Evolutionary conservation across 192 early-diverging fungal species (phyloP).

Genomic region (Linderina pennispora): DNA sequence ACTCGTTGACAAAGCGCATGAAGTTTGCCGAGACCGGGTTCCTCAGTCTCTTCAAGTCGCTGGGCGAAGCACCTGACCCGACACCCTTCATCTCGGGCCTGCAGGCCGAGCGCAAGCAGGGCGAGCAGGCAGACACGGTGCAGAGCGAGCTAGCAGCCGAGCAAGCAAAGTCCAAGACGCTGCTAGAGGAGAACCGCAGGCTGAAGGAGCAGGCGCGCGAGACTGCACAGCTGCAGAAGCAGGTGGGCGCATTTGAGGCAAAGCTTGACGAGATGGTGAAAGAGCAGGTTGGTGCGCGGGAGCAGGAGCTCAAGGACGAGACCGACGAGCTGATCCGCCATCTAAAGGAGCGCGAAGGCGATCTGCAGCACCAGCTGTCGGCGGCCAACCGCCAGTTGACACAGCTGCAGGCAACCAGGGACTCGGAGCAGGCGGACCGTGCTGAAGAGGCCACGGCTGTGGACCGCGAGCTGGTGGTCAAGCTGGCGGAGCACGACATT

Average conservation of each 20-base stretch:
- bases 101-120: conserved; percentile 9
- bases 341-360: conserved; percentile 79
- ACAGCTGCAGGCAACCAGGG: conserved; percentile 60
- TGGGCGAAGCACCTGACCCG: conserved; percentile 82
- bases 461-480: conserved; percentile 74
- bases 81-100: conserved; percentile 58
- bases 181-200: conserved; percentile 51
- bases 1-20: conserved; percentile 74
- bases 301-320: conserved; percentile 63
- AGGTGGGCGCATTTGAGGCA: conserved; percentile 4
- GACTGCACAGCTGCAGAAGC: neutral
- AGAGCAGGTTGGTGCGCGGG: conserved; percentile 62
- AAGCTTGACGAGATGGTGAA: conserved; percentile 63
- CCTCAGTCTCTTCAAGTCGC: conserved; percentile 69
- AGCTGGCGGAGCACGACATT: conserved; percentile 87
- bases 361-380: conserved; percentile 74
- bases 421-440: conserved; percentile 64
- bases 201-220: conserved; percentile 51
- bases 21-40: conserved; percentile 81
- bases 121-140: neutral
- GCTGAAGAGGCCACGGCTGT: conserved; percentile 53
- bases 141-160: conserved; percentile 23
- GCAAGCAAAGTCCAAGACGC: conserved; percentile 27
- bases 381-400: conserved; percentile 70
- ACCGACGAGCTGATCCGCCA: conserved; percentile 74